These are phyloP conservation scores for Aspergillus brasiliensis DNA, from an alignment of 2,329 filamentous ascomycete species.

Conservation along the genomic window DNA sequence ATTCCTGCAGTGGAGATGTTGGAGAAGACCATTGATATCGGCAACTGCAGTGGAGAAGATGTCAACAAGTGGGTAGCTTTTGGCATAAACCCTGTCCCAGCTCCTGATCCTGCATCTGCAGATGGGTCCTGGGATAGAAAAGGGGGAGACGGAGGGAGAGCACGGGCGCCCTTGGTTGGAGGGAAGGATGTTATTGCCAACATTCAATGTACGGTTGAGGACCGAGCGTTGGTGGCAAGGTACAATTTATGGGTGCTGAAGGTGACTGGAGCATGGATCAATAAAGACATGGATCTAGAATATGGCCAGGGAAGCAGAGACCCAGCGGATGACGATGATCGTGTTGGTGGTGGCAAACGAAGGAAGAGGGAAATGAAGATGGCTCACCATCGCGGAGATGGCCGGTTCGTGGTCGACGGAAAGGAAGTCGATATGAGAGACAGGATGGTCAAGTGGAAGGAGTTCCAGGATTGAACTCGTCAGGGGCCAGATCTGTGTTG, in stretches of 20 bases:
- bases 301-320: slow-evolving; percentile 1
- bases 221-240: slow-evolving; percentile 6
- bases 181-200: slow-evolving; percentile 3
- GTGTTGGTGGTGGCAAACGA: slow-evolving; percentile 2
- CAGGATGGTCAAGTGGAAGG: slow-evolving; percentile 8
- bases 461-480: slow-evolving; percentile 5
- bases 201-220: slow-evolving; percentile 6
- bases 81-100: background rate
- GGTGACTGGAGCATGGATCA: slow-evolving; percentile 3
- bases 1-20: slow-evolving; percentile 5
- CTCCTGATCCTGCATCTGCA: background rate
- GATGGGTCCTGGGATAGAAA: background rate
- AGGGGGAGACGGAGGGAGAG: background rate
- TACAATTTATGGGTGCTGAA: slow-evolving; percentile 6
- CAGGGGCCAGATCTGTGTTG: background rate
- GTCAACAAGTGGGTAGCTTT: slow-evolving; percentile 5
- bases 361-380: slow-evolving; percentile 7
- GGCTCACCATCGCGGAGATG: slow-evolving; percentile 8
- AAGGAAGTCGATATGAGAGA: slow-evolving; percentile 1
- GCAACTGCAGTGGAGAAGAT: slow-evolving; percentile 7
- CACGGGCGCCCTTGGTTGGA: slow-evolving; percentile 3
- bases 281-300: slow-evolving; percentile 4
- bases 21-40: slow-evolving; percentile 4
- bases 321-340: background rate
- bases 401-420: slow-evolving; percentile 6